Percentiles rank a stretch among this genome's conserved stretches.
These are phyloP conservation scores for Imleria badia DNA, from an alignment of 768 basidiomycete species.

Conservation along the genomic window DNA sequence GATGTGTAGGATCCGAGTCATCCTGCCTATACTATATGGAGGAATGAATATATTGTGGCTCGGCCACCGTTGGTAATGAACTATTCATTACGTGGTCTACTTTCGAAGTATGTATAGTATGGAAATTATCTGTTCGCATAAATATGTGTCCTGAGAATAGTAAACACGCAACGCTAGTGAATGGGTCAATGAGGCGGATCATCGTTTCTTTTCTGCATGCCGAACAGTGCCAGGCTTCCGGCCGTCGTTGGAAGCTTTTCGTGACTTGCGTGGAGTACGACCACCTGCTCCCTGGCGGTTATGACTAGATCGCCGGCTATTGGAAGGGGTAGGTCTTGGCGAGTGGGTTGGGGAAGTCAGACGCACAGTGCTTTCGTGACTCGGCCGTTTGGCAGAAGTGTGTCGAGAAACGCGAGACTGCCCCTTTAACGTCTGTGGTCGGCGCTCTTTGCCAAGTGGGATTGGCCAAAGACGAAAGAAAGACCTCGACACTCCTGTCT, in stretches of 20 bases:
- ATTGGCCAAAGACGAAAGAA: constrained; percentile 30
- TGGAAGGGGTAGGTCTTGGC: constrained; percentile 12
- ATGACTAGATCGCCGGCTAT: constrained; percentile 21
- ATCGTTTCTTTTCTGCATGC: constrained; percentile 4
- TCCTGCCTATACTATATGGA: neutral
- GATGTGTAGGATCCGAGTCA: neutral
- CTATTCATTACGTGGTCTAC: neutral
- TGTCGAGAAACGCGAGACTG: constrained; percentile 6
- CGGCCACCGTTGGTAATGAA: neutral
- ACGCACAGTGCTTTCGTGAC: constrained; percentile 9
- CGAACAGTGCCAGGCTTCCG: constrained; percentile 9
- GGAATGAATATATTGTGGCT: neutral
- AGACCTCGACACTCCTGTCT: constrained; percentile 11
- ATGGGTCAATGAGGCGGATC: neutral
- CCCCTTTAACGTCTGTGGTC: constrained; percentile 8
- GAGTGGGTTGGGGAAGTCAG: constrained; percentile 16
- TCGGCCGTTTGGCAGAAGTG: constrained; percentile 11
- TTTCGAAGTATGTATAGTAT: neutral
- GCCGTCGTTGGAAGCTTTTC: constrained; percentile 18
- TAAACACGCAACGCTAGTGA: constrained; percentile 16
- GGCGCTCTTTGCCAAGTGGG: constrained; percentile 19
- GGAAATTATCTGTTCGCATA: constrained; percentile 17
- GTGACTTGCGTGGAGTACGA: constrained; percentile 14
- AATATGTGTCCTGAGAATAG: constrained; percentile 16
- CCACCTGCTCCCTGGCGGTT: constrained; percentile 7